Percentiles rank a stretch among this genome's conserved stretches.
These are phyloP conservation scores for Pseudogymnoascus pannorum DNA, from an alignment of 2,329 filamentous ascomycete genomes.

Conservation along the genomic window DNA sequence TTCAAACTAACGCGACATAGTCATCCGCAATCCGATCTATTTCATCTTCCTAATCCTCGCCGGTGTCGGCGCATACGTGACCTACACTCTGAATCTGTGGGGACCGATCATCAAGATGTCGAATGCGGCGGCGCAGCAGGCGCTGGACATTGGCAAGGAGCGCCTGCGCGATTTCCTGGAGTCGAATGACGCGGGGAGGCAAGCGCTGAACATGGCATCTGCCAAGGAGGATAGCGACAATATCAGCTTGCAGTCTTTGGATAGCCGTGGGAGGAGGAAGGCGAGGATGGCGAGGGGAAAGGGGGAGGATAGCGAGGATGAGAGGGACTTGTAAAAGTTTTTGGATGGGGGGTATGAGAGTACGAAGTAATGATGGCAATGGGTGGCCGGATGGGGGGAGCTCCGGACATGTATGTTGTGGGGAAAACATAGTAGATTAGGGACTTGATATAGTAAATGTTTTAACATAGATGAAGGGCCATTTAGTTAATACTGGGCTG, in stretches of 20 bases:
- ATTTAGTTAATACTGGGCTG: neutral
- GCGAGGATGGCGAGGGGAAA: conserved; percentile 2
- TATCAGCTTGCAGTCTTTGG: conserved; percentile 53
- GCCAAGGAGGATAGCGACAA: conserved; percentile 37
- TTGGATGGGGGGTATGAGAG: neutral
- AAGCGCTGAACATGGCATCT: conserved; percentile 70
- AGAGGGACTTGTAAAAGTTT: conserved; percentile 1
- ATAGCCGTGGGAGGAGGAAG: conserved; percentile 50
- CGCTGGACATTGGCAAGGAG: conserved; percentile 84
- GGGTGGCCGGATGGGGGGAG: neutral
- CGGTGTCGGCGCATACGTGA: conserved; percentile 73
- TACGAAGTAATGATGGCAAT: conserved; percentile 2
- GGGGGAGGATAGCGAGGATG: conserved; percentile 3
- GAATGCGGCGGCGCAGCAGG: conserved; percentile 81
- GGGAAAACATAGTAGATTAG: neutral
- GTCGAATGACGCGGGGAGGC: conserved; percentile 73
- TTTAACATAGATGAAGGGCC: neutral
- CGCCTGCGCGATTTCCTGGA: conserved; percentile 84
- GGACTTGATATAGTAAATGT: neutral
- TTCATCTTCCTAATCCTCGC: conserved; percentile 81
- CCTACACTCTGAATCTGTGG: conserved; percentile 89
- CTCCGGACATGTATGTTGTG: neutral
- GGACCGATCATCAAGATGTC: conserved; percentile 94
- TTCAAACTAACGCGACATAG: conserved; percentile 39
- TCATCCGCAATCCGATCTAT: conserved; percentile 87